Percentiles rank a stretch among this genome's conserved stretches.
These are phyloP conservation scores for Marasmius sp. DNA, from an alignment of 1,284 basidiomycete genomes.

Conservation along the genomic window DNA sequence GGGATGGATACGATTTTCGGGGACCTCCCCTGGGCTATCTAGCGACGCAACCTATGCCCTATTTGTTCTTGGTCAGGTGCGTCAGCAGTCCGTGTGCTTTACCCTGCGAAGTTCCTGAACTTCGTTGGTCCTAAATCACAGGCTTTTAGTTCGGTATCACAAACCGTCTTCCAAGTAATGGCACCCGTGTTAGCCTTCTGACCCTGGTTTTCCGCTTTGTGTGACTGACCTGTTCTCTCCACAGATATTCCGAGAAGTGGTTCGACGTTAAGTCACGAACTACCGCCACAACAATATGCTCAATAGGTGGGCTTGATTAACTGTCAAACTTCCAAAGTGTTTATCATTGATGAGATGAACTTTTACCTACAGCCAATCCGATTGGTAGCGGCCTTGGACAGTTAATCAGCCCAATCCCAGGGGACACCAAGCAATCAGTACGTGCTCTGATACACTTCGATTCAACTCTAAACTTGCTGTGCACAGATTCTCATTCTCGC, in stretches of 20 bases:
- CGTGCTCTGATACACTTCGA: conserved; percentile 19
- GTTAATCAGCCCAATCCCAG: conserved; percentile 64
- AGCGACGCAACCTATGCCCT: conserved; percentile 54
- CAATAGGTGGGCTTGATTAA: conserved; percentile 49
- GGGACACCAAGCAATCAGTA: conserved; percentile 57
- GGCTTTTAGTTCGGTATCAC: conserved; percentile 54
- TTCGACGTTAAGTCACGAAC: conserved; percentile 72
- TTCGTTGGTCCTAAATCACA: conserved; percentile 21
- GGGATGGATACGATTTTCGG: conserved; percentile 75
- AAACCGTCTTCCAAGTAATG: conserved; percentile 71
- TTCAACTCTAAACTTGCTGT: background rate
- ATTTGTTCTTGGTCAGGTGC: conserved; percentile 69
- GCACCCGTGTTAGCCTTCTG: conserved; percentile 35
- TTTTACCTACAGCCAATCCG: conserved; percentile 53
- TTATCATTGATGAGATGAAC: conserved; percentile 1
- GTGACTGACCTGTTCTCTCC: background rate
- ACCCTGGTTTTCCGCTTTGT: background rate
- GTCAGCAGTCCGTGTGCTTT: conserved; percentile 10
- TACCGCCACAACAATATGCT: conserved; percentile 77
- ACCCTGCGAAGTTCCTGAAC: background rate
- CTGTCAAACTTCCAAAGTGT: no score
- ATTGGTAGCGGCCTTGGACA: conserved; percentile 69
- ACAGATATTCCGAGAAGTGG: conserved; percentile 73
- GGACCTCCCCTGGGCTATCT: conserved; percentile 54
- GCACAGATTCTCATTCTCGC: conserved; percentile 66